Evolutionary conservation across 2,329 filamentous ascomycete genomes (phyloP), one percentile per base, ranked within the genome.

Genomic region (Monilinia fructicola): DNA sequence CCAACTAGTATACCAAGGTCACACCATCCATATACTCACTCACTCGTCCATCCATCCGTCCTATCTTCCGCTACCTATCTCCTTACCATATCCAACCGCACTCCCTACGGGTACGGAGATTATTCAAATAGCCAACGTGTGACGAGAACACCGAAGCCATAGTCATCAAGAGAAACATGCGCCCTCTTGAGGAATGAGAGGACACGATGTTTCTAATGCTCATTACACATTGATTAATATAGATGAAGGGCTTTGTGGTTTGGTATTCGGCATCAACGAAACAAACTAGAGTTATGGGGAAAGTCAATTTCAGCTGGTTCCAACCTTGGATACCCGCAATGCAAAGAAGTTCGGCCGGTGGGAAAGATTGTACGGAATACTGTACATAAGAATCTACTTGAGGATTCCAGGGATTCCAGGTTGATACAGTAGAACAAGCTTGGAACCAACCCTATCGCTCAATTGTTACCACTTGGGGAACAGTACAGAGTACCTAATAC

Each of bases 171-270:
- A 62, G 14, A 31, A 50, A 23, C n/a, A 50, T 23, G 3, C 38
- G 12, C 38, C 38, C 38, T 14, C 46, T 50, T 9, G 31, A 28
- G 11, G 16, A 18, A 11, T 35, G 31, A n/a, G 28, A 65, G 28
- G 42, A 10, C 26, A 26, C 21, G 7, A 48, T 18, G 9, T 60
- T 48, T 48, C 12, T 38, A 3, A 60, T 31, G 7, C 2, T 16
- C 26, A 59, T 59, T 46, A 48, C 42, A 35, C 28, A 59, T 48
- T 59, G 31, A 35, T 35, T 35, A 48, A 48, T 48, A 59, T 59
- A 26, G 16, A 16, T n/a, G 55, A 53, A 53, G 26, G 26, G 26
- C 18, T 31, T 18, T 53, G 16, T 28, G 46, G 2, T 18, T 28
- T 31, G 4, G 26, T 31, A 9, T 53, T 31, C 50, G 44, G 28